Evolutionary conservation across 2,329 filamentous ascomycete species (phyloP).

Genomic region (Neophaeococcomyces mojaviensis): DNA sequence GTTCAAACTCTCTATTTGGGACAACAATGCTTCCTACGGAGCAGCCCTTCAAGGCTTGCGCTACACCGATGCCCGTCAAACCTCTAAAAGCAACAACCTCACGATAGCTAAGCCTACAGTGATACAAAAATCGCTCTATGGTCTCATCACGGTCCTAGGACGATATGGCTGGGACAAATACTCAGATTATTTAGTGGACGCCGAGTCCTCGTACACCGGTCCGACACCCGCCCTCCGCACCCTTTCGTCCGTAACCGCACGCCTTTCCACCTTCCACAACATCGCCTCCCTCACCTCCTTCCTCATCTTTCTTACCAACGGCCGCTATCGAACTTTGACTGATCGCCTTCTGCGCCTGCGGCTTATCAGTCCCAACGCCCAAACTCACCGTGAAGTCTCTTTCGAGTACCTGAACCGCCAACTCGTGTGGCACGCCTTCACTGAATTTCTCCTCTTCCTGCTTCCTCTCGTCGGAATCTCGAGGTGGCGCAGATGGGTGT

Average conservation of each 20-base stretch:
- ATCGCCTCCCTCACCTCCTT: conserved; percentile 78
- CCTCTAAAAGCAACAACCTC: conserved; percentile 36
- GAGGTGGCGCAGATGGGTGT: conserved; percentile 85
- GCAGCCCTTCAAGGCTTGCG: conserved; percentile 84
- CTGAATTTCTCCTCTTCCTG: conserved; percentile 93
- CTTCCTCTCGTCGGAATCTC: conserved; percentile 94
- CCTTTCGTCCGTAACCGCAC: conserved; percentile 62
- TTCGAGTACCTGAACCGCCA: conserved; percentile 98
- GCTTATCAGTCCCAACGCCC: conserved; percentile 73
- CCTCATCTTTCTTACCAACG: conserved; percentile 82
- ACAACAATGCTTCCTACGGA: conserved; percentile 90
- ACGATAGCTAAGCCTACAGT: conserved; percentile 62
- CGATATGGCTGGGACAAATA: conserved; percentile 86
- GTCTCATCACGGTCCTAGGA: conserved; percentile 76
- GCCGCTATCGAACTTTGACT: conserved; percentile 80
- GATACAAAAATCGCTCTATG: conserved; percentile 78
- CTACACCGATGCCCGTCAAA: conserved; percentile 72
- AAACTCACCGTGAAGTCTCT: conserved; percentile 83
- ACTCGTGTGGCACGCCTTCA: conserved; percentile 99
- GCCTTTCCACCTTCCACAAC: conserved; percentile 67
- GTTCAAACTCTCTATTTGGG: conserved; percentile 95
- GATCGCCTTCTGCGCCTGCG: conserved; percentile 79
- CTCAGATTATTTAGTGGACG: conserved; percentile 75
- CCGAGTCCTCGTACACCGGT: conserved; percentile 59
- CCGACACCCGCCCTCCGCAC: conserved; percentile 41